Evolutionary conservation across 2,329 filamentous ascomycete genomes (phyloP).

Genomic region (Colletotrichum tropicale): DNA sequence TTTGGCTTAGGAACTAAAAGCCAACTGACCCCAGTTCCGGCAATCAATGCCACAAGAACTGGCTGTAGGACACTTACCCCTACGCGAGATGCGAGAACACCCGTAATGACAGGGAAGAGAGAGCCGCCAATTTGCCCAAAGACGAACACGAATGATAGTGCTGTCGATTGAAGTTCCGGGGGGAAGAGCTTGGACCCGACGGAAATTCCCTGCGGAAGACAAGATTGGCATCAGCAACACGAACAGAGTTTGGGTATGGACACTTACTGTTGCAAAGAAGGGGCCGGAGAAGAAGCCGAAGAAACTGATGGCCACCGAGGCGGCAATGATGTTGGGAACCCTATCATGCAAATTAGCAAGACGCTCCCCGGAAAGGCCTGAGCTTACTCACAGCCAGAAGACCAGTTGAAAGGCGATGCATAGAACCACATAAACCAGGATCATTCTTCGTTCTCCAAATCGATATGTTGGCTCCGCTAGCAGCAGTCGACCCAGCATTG

Average conservation of each 20-base stretch:
- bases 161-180: constrained; percentile 35
- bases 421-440: constrained; percentile 56
- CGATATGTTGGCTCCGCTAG: constrained; percentile 64
- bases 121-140: constrained; percentile 60
- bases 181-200: constrained; percentile 58
- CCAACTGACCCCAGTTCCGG: constrained; percentile 52
- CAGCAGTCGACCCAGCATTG: constrained; percentile 59
- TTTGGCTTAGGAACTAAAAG: constrained; percentile 45
- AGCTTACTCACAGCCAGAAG: constrained; percentile 57
- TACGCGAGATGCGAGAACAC: constrained; percentile 47
- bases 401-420: constrained; percentile 60
- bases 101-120: constrained; percentile 60
- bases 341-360: constrained; percentile 25
- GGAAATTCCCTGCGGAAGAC: constrained; percentile 50
- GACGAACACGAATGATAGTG: constrained; percentile 57
- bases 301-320: constrained; percentile 57
- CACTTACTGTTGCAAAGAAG: constrained; percentile 58
- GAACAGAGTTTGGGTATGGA: background rate
- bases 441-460: constrained; percentile 62
- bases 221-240: no score
- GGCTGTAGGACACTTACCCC: constrained; percentile 57
- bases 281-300: constrained; percentile 64
- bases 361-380: fast-evolving
- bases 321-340: constrained; percentile 49
- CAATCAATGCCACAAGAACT: constrained; percentile 51